Evolutionary conservation across 306 rosid genomes (phyloP).

Genomic region (Mucuna pruriens): DNA sequence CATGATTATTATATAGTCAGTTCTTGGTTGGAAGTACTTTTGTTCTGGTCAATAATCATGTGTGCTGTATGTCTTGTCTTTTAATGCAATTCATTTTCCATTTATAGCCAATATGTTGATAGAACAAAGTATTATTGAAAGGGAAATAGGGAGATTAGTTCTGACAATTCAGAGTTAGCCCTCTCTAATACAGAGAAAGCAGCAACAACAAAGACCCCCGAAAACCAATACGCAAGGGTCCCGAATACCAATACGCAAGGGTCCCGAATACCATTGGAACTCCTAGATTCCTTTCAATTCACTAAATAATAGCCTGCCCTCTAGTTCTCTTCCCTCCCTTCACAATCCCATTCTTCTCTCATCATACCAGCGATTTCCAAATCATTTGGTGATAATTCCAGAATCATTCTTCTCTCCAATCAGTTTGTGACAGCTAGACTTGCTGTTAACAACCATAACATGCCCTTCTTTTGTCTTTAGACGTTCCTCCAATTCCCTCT

Average conservation of each 20-base stretch:
- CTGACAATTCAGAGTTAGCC: not conserved
- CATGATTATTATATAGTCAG: conserved; percentile 12
- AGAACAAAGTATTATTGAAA: not conserved
- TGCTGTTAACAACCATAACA: not conserved
- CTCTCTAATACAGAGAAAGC: not conserved
- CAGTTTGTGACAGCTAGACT: not conserved
- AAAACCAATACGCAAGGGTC: not conserved
- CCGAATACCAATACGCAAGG: not conserved
- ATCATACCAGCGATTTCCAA: not conserved
- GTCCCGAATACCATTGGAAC: not conserved
- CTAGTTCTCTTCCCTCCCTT: not conserved
- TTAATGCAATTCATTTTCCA: conserved; percentile 5
- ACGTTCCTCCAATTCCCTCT: not conserved
- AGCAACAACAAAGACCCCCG: not conserved
- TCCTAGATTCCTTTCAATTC: not conserved
- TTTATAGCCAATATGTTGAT: conserved; percentile 36
- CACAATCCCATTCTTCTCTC: not conserved
- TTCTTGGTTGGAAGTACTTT: conserved; percentile 24
- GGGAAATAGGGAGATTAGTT: not conserved
- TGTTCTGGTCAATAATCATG: not conserved
- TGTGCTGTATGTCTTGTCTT: conserved; percentile 29
- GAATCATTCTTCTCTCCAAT: not conserved
- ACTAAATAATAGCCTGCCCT: not conserved
- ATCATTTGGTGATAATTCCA: not conserved
- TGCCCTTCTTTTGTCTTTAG: not conserved